These are phyloP conservation scores for Alternaria triticina DNA, from an alignment of 2,329 filamentous ascomycete species.

Conservation along the genomic window DNA sequence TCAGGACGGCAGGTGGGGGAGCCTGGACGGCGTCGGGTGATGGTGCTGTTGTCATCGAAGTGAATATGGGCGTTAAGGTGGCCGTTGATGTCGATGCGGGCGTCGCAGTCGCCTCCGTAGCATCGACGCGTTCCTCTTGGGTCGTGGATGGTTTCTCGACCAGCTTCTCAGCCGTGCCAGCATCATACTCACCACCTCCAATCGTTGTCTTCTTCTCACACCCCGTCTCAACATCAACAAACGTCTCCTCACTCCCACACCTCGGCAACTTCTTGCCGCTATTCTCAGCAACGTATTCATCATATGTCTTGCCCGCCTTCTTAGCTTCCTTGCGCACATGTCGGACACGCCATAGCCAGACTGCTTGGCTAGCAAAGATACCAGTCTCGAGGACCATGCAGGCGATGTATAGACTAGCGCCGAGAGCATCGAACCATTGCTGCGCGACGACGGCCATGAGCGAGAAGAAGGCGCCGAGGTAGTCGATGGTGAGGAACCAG, in stretches of 20 bases:
- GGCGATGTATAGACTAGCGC: slow-evolving; percentile 65
- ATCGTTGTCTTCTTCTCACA: slow-evolving; percentile 1
- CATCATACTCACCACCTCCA: not conserved
- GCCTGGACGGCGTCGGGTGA: not conserved
- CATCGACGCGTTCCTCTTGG: not conserved
- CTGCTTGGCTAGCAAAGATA: slow-evolving; percentile 64
- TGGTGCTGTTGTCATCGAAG: not conserved
- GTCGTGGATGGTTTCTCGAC: not conserved
- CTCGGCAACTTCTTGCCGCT: slow-evolving; percentile 30
- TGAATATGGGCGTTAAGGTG: not conserved
- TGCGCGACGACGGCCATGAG: slow-evolving; percentile 68
- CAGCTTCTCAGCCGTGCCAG: not conserved
- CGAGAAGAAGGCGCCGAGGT: slow-evolving; percentile 67
- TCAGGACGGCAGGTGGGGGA: slow-evolving; percentile 1
- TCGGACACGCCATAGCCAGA: slow-evolving; percentile 65
- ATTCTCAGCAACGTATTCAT: slow-evolving; percentile 54
- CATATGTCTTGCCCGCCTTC: slow-evolving; percentile 59
- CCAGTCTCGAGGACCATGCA: slow-evolving; percentile 65
- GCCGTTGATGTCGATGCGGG: not conserved
- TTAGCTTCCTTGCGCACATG: slow-evolving; percentile 61
- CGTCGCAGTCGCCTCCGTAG: not conserved
- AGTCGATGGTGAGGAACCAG: slow-evolving; percentile 67
- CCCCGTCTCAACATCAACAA: slow-evolving; percentile 36
- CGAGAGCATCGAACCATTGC: slow-evolving; percentile 66
- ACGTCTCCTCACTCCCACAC: slow-evolving; percentile 30